A percentile compares a stretch with the other conserved stretches of the same genome.
Conservation (phyloP, 768 basidiomycete species). For the Rhodotorula graminis region DNA sequence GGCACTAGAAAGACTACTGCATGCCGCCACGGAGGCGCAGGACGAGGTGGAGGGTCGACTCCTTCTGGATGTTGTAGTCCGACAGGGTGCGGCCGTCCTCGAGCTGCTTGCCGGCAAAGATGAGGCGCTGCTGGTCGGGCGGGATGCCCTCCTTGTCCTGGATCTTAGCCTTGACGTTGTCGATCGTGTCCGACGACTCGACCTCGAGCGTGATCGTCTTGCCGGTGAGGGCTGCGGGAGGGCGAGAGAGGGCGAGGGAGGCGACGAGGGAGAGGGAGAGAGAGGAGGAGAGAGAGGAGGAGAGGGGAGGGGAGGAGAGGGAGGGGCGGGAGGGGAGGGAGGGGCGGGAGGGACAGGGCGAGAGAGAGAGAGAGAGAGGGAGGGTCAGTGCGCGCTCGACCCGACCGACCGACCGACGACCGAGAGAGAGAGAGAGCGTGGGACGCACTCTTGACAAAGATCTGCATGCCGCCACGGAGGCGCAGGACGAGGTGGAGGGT, state of each 20-base stretch:
- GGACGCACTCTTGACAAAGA: slow-evolving; percentile 63
- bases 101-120: slow-evolving; percentile 86
- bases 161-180: slow-evolving; percentile 92
- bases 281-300: slow-evolving; percentile 52
- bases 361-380: not conserved
- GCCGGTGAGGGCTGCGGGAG: too few relatives aligned
- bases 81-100: slow-evolving; percentile 85
- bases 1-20: too few relatives aligned
- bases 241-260: not conserved
- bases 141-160: slow-evolving; percentile 93
- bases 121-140: slow-evolving; percentile 82
- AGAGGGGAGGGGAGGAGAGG: too few relatives aligned
- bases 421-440: too few relatives aligned
- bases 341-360: slow-evolving; percentile 55
- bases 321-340: slow-evolving; percentile 50
- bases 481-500: slow-evolving; percentile 90
- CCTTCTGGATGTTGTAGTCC: slow-evolving; percentile 74
- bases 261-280: slow-evolving; percentile 40
- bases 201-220: slow-evolving; percentile 72
- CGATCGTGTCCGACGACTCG: slow-evolving; percentile 85
- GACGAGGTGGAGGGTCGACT: slow-evolving; percentile 93
- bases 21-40: slow-evolving; percentile 62
- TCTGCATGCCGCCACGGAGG: slow-evolving; percentile 91
- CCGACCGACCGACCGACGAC: too few relatives aligned
- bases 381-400: too few relatives aligned